A percentile compares a stretch with the other conserved stretches of the same genome.
These are phyloP conservation scores for Sporothrix variecibatus DNA, from an alignment of 2,329 filamentous ascomycete species.

Conservation along the genomic window DNA sequence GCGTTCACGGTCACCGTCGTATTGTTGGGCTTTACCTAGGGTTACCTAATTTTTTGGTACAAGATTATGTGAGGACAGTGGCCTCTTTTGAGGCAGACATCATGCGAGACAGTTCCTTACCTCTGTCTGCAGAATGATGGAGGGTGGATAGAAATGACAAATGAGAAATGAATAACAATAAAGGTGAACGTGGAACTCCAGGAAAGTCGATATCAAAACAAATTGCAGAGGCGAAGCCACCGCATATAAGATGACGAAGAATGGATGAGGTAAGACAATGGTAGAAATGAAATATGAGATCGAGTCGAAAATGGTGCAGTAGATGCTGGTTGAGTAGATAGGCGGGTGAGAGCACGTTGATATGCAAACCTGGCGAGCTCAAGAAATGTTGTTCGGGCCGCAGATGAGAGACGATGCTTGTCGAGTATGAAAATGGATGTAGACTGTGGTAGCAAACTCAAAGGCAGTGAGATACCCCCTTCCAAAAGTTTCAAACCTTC, in stretches of 20 bases:
- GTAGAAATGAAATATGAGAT: background rate
- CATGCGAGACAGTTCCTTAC: slow-evolving; percentile 22
- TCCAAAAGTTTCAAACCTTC: background rate
- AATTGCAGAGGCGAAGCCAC: background rate
- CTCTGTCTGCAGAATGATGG: slow-evolving; percentile 17
- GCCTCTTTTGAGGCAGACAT: background rate
- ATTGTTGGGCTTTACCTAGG: background rate
- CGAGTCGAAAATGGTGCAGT: background rate
- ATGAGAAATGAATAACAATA: background rate
- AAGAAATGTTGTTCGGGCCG: background rate
- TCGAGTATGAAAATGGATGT: background rate
- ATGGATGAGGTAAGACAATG: background rate
- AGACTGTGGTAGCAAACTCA: background rate
- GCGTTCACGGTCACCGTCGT: background rate
- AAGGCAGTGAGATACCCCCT: background rate
- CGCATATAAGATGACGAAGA: background rate
- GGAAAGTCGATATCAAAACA: background rate
- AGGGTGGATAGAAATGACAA: background rate
- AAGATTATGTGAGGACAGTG: background rate
- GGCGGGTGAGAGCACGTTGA: background rate
- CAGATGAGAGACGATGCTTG: background rate
- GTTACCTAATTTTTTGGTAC: slow-evolving; percentile 18
- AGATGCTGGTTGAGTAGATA: background rate
- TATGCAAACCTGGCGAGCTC: background rate
- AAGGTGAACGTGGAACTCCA: slow-evolving; percentile 2